Conservation (phyloP, 1,284 basidiomycete species). For the Naganishia sp. region DNA sequence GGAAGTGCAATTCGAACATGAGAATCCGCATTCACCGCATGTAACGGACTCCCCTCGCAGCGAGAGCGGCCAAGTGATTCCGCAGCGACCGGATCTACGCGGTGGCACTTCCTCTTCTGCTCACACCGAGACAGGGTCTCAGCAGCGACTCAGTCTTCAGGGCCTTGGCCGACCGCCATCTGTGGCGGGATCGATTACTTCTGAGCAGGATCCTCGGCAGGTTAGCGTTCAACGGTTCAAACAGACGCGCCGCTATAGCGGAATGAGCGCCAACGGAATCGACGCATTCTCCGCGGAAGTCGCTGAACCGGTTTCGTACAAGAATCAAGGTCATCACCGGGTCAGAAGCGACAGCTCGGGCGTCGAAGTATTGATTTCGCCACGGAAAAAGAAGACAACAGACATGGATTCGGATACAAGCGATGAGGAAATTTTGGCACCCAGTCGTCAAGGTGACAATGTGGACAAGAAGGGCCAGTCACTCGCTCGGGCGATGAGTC, state of each 20-base stretch:
- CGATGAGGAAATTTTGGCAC: slow-evolving; percentile 20
- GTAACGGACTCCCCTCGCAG: not conserved
- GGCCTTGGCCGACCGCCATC: slow-evolving; percentile 27
- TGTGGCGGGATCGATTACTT: slow-evolving; percentile 24
- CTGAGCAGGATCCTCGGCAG: slow-evolving; percentile 21
- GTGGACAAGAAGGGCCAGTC: not conserved
- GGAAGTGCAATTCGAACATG: slow-evolving; percentile 24
- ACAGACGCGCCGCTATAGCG: slow-evolving; percentile 29
- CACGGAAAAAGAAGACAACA: slow-evolving; percentile 9
- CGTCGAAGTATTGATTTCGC: slow-evolving; percentile 20
- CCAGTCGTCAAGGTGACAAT: not conserved
- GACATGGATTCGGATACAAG: slow-evolving; percentile 10
- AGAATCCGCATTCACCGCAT: not conserved
- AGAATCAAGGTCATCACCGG: slow-evolving; percentile 1
- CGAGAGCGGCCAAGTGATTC: slow-evolving; percentile 10
- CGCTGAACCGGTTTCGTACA: slow-evolving; percentile 4
- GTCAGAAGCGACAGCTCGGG: slow-evolving; percentile 22
- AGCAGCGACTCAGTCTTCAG: not conserved
- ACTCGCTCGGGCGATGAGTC: slow-evolving; percentile 11
- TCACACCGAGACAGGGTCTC: not conserved
- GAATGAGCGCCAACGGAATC: slow-evolving; percentile 19
- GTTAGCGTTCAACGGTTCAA: slow-evolving; percentile 31
- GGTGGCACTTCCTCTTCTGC: not conserved
- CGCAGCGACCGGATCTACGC: not conserved
- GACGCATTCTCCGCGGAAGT: slow-evolving; percentile 5